Evolutionary conservation across 2,329 filamentous ascomycete species (phyloP).

Genomic region (Aspergillus vadensis): DNA sequence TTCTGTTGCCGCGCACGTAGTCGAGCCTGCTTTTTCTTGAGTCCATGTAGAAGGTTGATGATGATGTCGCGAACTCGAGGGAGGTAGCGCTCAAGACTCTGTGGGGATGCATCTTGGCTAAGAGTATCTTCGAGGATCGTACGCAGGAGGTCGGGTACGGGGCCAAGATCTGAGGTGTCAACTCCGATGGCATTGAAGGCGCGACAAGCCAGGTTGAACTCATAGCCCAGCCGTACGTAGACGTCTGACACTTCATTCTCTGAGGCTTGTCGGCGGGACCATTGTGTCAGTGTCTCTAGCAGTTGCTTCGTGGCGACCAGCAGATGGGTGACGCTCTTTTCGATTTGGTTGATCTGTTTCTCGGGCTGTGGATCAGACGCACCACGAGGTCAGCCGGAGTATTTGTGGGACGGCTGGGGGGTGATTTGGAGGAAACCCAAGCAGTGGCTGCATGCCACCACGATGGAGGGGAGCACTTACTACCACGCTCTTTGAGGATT

Average conservation of each 20-base stretch:
- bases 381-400: constrained; percentile 15
- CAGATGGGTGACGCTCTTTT: constrained; percentile 97
- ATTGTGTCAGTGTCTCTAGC: constrained; percentile 94
- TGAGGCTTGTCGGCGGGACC: constrained; percentile 89
- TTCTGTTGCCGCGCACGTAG: constrained; percentile 62
- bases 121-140: constrained; percentile 92
- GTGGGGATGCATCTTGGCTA: constrained; percentile 91
- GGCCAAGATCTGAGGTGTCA: constrained; percentile 89
- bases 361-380: constrained; percentile 54
- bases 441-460: background rate
- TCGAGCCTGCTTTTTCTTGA: constrained; percentile 96
- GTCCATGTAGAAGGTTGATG: constrained; percentile 90
- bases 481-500: constrained; percentile 57
- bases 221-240: constrained; percentile 94
- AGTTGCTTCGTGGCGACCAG: constrained; percentile 97
- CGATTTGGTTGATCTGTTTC: constrained; percentile 88
- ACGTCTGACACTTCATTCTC: constrained; percentile 97
- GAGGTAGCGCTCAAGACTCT: constrained; percentile 90
- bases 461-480: constrained; percentile 51
- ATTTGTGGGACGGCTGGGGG: constrained; percentile 7
- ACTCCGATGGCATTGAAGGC: constrained; percentile 97
- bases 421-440: background rate
- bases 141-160: constrained; percentile 87
- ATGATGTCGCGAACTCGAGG: constrained; percentile 97
- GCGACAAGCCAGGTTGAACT: constrained; percentile 98